These are phyloP conservation scores for Conticribra guillardii DNA, from an alignment of 108 stramenopile genomes.

Conservation along the genomic window DNA sequence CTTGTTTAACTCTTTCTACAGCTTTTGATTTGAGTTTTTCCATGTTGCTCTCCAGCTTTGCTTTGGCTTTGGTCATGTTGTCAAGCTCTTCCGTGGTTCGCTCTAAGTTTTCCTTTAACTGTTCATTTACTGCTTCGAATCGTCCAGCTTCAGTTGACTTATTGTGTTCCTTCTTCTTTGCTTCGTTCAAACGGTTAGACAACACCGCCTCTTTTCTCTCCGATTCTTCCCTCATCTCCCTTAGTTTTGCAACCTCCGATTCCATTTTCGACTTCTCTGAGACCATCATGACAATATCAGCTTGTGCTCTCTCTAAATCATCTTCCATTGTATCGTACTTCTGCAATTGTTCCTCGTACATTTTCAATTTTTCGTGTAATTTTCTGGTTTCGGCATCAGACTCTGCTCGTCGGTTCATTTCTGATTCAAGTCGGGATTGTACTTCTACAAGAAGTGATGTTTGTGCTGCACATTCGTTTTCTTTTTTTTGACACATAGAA, in stretches of 20 bases:
- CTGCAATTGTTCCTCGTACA: constrained; percentile 34
- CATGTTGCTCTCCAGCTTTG: constrained; percentile 62
- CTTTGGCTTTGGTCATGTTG: constrained; percentile 50
- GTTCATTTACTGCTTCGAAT: constrained; percentile 63
- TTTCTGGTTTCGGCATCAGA: constrained; percentile 29
- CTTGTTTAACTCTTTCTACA: constrained; percentile 56
- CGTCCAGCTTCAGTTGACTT: constrained; percentile 65
- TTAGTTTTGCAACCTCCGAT: constrained; percentile 45
- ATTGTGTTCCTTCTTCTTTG: constrained; percentile 77
- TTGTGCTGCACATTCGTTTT: constrained; percentile 18
- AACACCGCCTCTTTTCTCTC: constrained; percentile 66
- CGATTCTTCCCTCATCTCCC: constrained; percentile 71
- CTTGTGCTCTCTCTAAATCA: constrained; percentile 45
- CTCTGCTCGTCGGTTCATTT: constrained; percentile 59
- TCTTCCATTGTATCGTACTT: constrained; percentile 47
- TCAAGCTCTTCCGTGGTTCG: constrained; percentile 45
- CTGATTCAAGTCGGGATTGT: constrained; percentile 62
- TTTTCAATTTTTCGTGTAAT: constrained; percentile 18
- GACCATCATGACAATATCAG: constrained; percentile 28
- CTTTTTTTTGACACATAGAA: constrained; percentile 34
- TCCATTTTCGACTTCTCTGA: constrained; percentile 48
- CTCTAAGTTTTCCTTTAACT: constrained; percentile 53
- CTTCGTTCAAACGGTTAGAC: constrained; percentile 73
- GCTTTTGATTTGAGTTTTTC: constrained; percentile 66
- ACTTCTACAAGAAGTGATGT: constrained; percentile 62